Evolutionary conservation across 768 basidiomycete species (phyloP), one percentile per base, ranked within the genome.

Genomic region (Roridomyces roridus): DNA sequence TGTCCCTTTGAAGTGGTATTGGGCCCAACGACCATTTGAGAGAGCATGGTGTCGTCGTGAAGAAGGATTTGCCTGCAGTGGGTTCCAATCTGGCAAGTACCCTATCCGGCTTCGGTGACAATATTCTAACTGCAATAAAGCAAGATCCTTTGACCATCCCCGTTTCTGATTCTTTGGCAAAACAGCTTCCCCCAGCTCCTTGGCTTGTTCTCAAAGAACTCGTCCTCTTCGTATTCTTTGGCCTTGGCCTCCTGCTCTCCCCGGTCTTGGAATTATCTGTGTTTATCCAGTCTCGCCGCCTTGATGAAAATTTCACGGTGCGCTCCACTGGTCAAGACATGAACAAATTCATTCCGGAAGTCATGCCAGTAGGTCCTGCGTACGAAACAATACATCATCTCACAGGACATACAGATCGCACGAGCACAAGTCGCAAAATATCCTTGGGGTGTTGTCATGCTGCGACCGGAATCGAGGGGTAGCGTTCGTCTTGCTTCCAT

Each of bases 31-130:
- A 76, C 40, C 70, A 79, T 8, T 65, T 82, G 20, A 40, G 69
- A 29, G 63, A 68, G 10, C 74, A 72, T 12, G 74, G 74, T 20
- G 73, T 82, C 34, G 54, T 63, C 11, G 71, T 76, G 21, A 62
- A 67, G 36, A 56, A 74, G 35, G 69, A 73, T 35, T 68, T 80
- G 11, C 75, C 78, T 12, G 80, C 79, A 42, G 80, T 82, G 23
- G 80, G 80, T 3, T 76, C 79, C 54, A 76, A 80, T 65, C 58
- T 80, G 46, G 61, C 59, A 42, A 40, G 44, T 31, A 28, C n/a
- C 15, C 5, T 36, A 24, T n/a, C n/a, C n/a, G n/a, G n/a, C n/a
- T n/a, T n/a, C n/a, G n/a, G n/a, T n/a, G n/a, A n/a, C n/a, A n/a
- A n/a, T n/a, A n/a, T n/a, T n/a, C n/a, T n/a, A 35, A 15, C 4